Percentiles rank a stretch among this genome's conserved stretches.
Evolutionary conservation across 805 yeast genomes (phyloP).

Genomic region (Spathaspora passalidarum): DNA sequence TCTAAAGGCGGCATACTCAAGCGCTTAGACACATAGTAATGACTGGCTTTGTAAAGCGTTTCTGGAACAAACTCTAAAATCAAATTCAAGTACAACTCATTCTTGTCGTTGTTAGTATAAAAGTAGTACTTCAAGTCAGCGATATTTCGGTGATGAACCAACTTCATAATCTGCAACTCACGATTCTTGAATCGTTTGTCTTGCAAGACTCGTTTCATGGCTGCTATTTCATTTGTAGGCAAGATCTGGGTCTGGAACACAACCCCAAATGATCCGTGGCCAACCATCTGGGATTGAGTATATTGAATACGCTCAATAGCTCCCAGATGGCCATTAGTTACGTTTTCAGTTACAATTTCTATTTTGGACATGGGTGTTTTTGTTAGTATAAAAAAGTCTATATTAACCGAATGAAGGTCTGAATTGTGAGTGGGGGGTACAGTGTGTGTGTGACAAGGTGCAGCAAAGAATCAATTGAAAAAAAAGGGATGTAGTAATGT

Average conservation of each 20-base stretch:
- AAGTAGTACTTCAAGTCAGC: slow-evolving; percentile 86
- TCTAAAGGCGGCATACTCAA: slow-evolving; percentile 85
- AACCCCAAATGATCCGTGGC: slow-evolving; percentile 99
- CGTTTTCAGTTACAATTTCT: slow-evolving; percentile 58
- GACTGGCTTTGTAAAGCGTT: slow-evolving; percentile 86
- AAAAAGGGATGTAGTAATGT: too few species aligned
- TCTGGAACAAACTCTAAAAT: slow-evolving; percentile 95
- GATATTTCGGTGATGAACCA: slow-evolving; percentile 80
- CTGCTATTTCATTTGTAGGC: slow-evolving; percentile 77
- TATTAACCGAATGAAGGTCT: background rate
- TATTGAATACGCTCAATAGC: slow-evolving; percentile 61
- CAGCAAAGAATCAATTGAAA: background rate
- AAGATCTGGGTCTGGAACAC: slow-evolving; percentile 84
- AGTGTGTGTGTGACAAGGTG: background rate
- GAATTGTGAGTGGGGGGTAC: background rate
- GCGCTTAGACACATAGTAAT: slow-evolving; percentile 72
- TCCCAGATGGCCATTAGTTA: slow-evolving; percentile 70
- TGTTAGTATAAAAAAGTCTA: slow-evolving; percentile 25
- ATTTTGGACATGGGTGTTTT: slow-evolving; percentile 34
- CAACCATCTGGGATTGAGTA: slow-evolving; percentile 85
- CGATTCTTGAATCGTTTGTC: slow-evolving; percentile 92
- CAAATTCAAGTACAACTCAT: slow-evolving; percentile 81
- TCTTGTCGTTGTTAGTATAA: slow-evolving; percentile 68
- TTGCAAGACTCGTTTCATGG: slow-evolving; percentile 94
- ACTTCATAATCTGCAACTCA: slow-evolving; percentile 93